These are phyloP conservation scores for Pleurotus sapidus DNA, from an alignment of 768 basidiomycete genomes.

Conservation along the genomic window DNA sequence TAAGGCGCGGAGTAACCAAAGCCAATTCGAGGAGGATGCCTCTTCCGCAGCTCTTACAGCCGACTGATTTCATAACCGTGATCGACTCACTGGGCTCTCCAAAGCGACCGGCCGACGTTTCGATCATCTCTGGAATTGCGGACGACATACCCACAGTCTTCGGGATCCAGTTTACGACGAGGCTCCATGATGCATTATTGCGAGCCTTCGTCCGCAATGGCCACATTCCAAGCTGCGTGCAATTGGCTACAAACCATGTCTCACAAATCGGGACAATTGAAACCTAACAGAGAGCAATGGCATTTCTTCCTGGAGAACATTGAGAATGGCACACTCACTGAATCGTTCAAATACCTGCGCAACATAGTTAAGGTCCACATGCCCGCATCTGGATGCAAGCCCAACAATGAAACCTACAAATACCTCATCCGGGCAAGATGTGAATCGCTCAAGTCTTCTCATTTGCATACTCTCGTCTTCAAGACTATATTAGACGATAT, in stretches of 20 bases:
- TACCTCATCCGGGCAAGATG: slow-evolving; percentile 38
- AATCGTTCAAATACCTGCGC: slow-evolving; percentile 29
- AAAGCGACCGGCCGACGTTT: slow-evolving; percentile 50
- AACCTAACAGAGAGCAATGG: slow-evolving; percentile 52
- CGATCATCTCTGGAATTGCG: slow-evolving; percentile 51
- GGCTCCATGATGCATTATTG: slow-evolving; percentile 47
- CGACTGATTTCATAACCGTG: slow-evolving; percentile 32
- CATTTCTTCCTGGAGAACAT: slow-evolving; percentile 46
- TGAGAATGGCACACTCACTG: slow-evolving; percentile 10
- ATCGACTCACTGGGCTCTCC: slow-evolving; percentile 49
- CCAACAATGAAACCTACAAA: slow-evolving; percentile 32
- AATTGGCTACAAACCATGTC: slow-evolving; percentile 57
- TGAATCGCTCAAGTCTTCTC: slow-evolving; percentile 23
- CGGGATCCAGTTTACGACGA: slow-evolving; percentile 39
- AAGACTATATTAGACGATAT: slow-evolving; percentile 44
- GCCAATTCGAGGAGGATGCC: slow-evolving; percentile 15
- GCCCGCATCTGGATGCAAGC: slow-evolving; percentile 33
- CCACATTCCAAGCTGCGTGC: slow-evolving; percentile 38
- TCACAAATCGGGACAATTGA: slow-evolving; percentile 39
- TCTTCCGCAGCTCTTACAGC: slow-evolving; percentile 20
- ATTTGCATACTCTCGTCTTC: slow-evolving; percentile 31
- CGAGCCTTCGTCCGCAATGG: slow-evolving; percentile 44
- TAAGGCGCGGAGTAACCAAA: slow-evolving; percentile 18
- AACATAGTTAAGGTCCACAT: slow-evolving; percentile 30
- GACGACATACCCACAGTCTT: slow-evolving; percentile 45